Evolutionary conservation across 1,284 basidiomycete genomes (phyloP).

Genomic region (Melampsora americana): DNA sequence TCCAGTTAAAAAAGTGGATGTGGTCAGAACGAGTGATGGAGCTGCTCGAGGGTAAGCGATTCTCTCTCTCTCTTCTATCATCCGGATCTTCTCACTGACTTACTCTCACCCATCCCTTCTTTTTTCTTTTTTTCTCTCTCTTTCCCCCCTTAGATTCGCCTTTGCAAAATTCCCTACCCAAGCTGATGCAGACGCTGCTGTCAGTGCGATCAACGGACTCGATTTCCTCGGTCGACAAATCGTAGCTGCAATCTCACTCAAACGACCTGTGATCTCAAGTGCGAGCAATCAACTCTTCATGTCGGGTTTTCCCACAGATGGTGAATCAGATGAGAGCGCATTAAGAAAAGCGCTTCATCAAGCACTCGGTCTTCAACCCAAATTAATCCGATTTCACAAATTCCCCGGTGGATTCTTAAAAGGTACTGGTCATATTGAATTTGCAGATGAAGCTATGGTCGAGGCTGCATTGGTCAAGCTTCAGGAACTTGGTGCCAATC

Average conservation of each 20-base stretch:
- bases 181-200: constrained; percentile 37
- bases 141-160: constrained; percentile 22
- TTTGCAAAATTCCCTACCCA: constrained; percentile 36
- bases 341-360: constrained; percentile 13
- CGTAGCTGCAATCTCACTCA: constrained; percentile 13
- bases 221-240: constrained; percentile 31
- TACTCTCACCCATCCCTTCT: neutral
- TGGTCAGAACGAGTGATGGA: constrained; percentile 30
- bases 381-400: constrained; percentile 32
- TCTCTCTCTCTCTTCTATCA: neutral
- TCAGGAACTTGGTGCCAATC: constrained; percentile 7
- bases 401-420: constrained; percentile 42
- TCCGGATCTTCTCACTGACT: neutral
- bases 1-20: constrained; percentile 39
- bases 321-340: constrained; percentile 27
- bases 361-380: constrained; percentile 11
- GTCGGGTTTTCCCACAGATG: constrained; percentile 37
- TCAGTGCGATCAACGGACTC: constrained; percentile 16
- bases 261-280: constrained; percentile 16
- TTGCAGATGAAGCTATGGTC: constrained; percentile 5
- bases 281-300: constrained; percentile 42
- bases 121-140: neutral
- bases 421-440: constrained; percentile 41
- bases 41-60: constrained; percentile 18
- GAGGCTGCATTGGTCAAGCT: constrained; percentile 21